Evolutionary conservation across 2,329 filamentous ascomycete species (phyloP), one percentile per base, ranked within the genome.

Genomic region (Verruconis gallopava): DNA sequence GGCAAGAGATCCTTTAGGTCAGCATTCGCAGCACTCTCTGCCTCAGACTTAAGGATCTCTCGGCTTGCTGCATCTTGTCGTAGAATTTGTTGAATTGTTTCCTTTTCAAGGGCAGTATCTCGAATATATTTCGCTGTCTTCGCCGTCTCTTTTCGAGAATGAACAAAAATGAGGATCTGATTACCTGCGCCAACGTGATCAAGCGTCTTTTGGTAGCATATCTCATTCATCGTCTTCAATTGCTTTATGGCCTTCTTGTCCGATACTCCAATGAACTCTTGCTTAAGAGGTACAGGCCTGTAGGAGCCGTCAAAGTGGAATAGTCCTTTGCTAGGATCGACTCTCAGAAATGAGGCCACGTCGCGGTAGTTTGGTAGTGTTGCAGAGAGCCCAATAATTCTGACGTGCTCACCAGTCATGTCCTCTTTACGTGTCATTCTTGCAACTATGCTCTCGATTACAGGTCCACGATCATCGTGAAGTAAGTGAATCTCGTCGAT

Each of bases 201-300:
- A 42, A 98, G 75, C 20, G 95, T 88, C 62, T 98, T 98, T 49
- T 80, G 93, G 61, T 98, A 98, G 44, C 86, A 95, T 42, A 98
- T 88, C 53, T 98, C 91, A 56, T 98, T 98, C 91, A 98, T 98
- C 1, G 84, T 93, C 71, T 96, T 95, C 42, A 98, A 69, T 60
- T 98, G 91, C 64, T 96, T 98, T 65, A 98, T 98, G 4, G 91
- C 84, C 60, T 96, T 96, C 66, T 91, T 93, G 51, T 98, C 91
- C 0, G 89, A 95, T 34, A 98, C 83, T 41, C 91, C 91, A 50
- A 98, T 85, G 56, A 96, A 98, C 60, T 98, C 93, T 58, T 98
- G 91, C 53, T 85, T 86, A 52, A 98, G 64, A 2, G 91, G 91
- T 58, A 91, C 98, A 47, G 91, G 93, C 52, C 91, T 75, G 68